phyloP scores from a whole-genome alignment of 352 stramenopile genomes.

The Peronospora farinosa region DNA sequence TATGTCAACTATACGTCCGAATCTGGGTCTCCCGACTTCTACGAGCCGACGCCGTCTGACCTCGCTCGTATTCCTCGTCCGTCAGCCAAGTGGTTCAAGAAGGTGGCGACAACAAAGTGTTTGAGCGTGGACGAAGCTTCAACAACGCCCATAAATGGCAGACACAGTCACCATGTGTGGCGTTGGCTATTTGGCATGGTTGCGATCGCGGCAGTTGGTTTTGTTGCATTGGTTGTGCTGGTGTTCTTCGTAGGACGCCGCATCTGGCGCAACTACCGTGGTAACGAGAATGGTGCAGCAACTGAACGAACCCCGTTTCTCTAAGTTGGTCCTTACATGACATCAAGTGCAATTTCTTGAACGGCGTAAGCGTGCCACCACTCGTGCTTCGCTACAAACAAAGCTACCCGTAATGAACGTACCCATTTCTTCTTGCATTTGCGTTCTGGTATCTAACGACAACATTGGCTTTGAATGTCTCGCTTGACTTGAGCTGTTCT shows the following conservation, averaged over 20 bases:
- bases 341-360: not conserved
- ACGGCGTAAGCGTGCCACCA: not conserved
- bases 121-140: conserved; percentile 10
- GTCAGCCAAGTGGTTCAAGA: conserved; percentile 32
- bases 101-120: conserved; percentile 22
- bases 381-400: not conserved
- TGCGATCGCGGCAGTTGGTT: conserved; percentile 12
- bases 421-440: not conserved
- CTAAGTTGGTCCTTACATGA: not conserved
- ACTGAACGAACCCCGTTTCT: conserved; percentile 21
- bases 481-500: not conserved
- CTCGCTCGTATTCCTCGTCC: conserved; percentile 31
- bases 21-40: conserved; percentile 15
- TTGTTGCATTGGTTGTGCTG: conserved; percentile 19
- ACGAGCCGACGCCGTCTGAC: conserved; percentile 18
- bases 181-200: conserved; percentile 24
- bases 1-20: conserved; percentile 46
- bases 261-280: conserved; percentile 24
- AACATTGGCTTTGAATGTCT: not conserved
- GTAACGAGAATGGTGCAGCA: conserved; percentile 8
- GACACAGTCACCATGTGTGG: conserved; percentile 21
- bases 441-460: not conserved
- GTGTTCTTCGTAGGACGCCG: conserved; percentile 18
- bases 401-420: not conserved
- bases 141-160: conserved; percentile 1